phyloP scores from a whole-genome alignment of 441 rosid species.

The Lagerstroemia fauriei region DNA sequence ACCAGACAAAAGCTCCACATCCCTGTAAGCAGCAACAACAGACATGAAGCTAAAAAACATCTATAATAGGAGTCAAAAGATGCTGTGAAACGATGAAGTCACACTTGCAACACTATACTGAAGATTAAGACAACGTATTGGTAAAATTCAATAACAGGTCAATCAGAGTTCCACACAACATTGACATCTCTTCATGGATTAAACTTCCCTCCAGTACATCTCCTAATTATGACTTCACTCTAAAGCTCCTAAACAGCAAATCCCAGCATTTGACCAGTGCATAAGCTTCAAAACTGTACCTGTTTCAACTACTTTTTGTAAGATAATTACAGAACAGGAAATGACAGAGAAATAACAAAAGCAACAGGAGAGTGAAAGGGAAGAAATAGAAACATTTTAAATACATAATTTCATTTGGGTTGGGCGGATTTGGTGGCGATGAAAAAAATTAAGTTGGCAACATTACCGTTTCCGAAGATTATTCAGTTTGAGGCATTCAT shows the following conservation, averaged over 20 bases:
- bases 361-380: background rate
- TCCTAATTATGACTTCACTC: background rate
- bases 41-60: background rate
- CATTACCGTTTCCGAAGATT: constrained; percentile 85
- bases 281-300: background rate
- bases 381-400: background rate
- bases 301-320: background rate
- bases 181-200: background rate
- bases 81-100: background rate
- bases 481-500: constrained; percentile 93
- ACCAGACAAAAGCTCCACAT: constrained; percentile 75
- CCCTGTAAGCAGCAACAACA: constrained; percentile 52
- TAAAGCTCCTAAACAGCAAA: background rate
- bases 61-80: background rate
- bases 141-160: too few relatives aligned
- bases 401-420: background rate
- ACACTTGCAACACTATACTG: too few relatives aligned
- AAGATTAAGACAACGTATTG: too few relatives aligned
- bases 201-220: background rate
- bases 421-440: background rate
- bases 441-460: constrained; percentile 11
- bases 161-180: background rate
- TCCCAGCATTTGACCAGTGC: background rate
- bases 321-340: background rate
- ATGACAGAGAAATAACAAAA: background rate